Conservation (phyloP, 1,284 basidiomycete species). For the Kalmanozyma brasiliensis region DNA sequence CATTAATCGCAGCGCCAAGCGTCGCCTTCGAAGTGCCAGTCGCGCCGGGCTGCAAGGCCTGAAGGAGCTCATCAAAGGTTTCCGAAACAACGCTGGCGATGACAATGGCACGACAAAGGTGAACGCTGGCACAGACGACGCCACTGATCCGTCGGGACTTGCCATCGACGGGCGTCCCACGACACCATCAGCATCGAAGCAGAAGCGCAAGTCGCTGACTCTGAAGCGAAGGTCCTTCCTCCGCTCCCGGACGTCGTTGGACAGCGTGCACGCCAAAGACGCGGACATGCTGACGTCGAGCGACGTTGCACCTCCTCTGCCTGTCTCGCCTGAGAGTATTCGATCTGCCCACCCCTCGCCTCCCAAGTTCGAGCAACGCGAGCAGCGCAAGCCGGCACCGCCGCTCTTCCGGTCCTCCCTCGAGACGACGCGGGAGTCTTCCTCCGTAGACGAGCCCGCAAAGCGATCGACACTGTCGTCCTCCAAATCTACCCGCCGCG, state of each 20-base stretch:
- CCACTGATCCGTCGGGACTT: conserved; percentile 1
- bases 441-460: not conserved
- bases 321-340: not conserved
- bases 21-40: conserved; percentile 52
- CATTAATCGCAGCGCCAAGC: conserved; percentile 44
- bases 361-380: conserved; percentile 1
- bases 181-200: conserved; percentile 14
- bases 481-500: conserved; percentile 6
- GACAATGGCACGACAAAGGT: not conserved
- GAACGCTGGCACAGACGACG: not conserved
- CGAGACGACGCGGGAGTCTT: conserved; percentile 19
- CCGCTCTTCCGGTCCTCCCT: conserved; percentile 13
- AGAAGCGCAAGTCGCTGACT: conserved; percentile 40
- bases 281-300: not conserved
- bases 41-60: conserved; percentile 53
- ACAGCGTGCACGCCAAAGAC: conserved; percentile 10
- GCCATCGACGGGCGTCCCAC: conserved; percentile 14
- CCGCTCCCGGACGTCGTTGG: conserved; percentile 35
- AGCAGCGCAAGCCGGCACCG: conserved; percentile 6
- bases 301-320: conserved; percentile 20
- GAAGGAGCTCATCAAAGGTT: conserved; percentile 43
- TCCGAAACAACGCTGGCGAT: conserved; percentile 22
- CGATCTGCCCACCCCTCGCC: not conserved
- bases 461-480: conserved; percentile 1
- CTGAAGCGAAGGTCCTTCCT: conserved; percentile 41